Evolutionary conservation across 2,329 filamentous ascomycete genomes (phyloP), one percentile per base, ranked within the genome.

Genomic region (Sphaerulina vaccinii): DNA sequence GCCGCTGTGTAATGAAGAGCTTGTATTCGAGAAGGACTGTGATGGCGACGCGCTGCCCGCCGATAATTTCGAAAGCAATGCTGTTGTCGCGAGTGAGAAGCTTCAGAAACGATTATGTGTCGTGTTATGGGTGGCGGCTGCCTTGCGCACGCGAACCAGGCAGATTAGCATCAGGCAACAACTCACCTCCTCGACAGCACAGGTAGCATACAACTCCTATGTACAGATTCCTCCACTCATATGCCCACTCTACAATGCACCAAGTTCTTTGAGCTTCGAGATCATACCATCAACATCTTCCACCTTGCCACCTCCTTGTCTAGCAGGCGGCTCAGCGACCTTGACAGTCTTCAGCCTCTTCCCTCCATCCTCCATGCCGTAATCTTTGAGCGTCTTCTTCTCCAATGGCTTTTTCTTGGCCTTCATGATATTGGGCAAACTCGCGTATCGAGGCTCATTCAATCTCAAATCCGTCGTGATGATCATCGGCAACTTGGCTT

Each of bases 341-440:
- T 93, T 93, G 63, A 97, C 67, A 49, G 90, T 88, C 83, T 93
- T 96, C 70, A 99, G 73, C 65, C 91, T 80, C 73, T 80, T 84
- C 70, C 81, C 79, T 46, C 81, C 82, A 64, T 90, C 85, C 37
- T 90, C 85, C 37, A 96, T 74, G 1, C 88, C 89, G 71, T 88
- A 87, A 68, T 99, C 93, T 51, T 77, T 80, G 70, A 96, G 71
- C 60, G 81, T 89, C 80, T 90, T 87, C 86, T 96, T 97, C 66
- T 93, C 90, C 64, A 99, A 68, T 68, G 88, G 88, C 87, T 99
- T 99, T 88, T 97, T 99, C 87, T 99, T 99, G 47, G 93, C 93
- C 86, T 97, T 99, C 93, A 99, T 99, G 61, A 99, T 97, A 70
- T 97, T 97, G 44, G 91, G 92, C 81, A 99, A 72, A 73, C 84